Conservation (phyloP, 164 flowering plant species). For the Sedum album region DNA sequence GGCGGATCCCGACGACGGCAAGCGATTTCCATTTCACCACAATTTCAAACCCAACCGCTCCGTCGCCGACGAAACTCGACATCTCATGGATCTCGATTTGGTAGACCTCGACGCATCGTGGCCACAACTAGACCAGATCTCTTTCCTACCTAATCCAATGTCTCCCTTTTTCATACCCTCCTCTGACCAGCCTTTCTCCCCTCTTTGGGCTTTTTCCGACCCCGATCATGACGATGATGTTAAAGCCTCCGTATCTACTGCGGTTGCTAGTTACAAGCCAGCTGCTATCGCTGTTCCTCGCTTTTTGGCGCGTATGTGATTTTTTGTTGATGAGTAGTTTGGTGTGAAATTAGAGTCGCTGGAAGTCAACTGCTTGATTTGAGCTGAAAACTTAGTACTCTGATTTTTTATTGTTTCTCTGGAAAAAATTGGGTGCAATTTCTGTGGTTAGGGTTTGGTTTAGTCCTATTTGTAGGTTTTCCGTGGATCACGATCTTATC, state of each 20-base stretch:
- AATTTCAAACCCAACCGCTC: neutral
- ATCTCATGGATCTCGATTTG: slow-evolving; percentile 50
- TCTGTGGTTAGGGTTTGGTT: neutral
- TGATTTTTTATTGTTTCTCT: neutral
- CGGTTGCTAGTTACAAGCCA: neutral
- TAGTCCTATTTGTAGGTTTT: neutral
- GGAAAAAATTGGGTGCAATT: neutral
- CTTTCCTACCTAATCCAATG: slow-evolving; percentile 32
- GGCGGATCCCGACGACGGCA: slow-evolving; percentile 3
- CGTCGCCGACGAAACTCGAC: neutral
- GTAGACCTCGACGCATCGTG: slow-evolving; percentile 32
- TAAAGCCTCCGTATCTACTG: slow-evolving; percentile 13
- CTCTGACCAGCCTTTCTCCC: slow-evolving; percentile 60
- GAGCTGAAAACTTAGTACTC: neutral
- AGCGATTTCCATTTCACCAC: neutral
- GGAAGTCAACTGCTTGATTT: neutral
- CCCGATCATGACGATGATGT: slow-evolving; percentile 35
- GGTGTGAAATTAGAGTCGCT: neutral
- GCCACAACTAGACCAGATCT: slow-evolving; percentile 50
- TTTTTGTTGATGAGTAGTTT: neutral
- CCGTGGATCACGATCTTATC: neutral
- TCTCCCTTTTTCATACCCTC: slow-evolving; percentile 34
- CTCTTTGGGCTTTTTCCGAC: slow-evolving; percentile 69
- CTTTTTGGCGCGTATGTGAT: slow-evolving; percentile 24
- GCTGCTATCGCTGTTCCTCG: slow-evolving; percentile 14